Evolutionary conservation across 768 basidiomycete species (phyloP), one percentile per base, ranked within the genome.

Genomic region (Phallus indusiatus): DNA sequence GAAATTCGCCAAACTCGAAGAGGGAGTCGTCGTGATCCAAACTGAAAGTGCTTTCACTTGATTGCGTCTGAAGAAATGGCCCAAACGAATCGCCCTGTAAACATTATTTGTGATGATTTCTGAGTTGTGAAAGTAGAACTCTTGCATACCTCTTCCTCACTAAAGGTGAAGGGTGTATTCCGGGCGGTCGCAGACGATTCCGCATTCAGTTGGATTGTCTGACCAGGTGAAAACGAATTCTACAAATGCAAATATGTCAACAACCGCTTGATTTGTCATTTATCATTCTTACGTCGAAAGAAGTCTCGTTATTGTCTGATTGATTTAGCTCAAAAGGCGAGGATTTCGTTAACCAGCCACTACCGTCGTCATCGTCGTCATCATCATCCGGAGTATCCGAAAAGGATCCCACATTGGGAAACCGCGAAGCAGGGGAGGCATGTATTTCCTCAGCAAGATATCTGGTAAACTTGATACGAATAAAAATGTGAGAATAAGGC

Each of bases 1-100:
- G 88, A 65, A 91, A 90, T 63, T 90, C 89, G 16, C 87, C 87
- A 66, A 90, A 90, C 56, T 85, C 85, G 63, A 89, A 90, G 9
- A 86, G 80, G 4, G 79, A 76, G 55, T 84, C 82, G 51, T 78
- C 80, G 67, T 77, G 75, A 51, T 88, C 85, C 60, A 82, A 79
- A 4, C 76, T 72, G 62, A 81, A 81, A 1, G 78, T 65, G 33
- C 75, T 71, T 46, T 72, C 71, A 0, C 75, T 66, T 1, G 78
- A 77, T 0, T 82, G 76, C 1, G 82, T 67, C 67, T 89, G 87
- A 1, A 88, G 83, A 72, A 92, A 91, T 6, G 90, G 88, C 1
- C 89, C 90, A 68, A 89, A 88, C n/a, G 72, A 78, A 57, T 86
- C 86, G 70, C 87, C 72, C 69, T 78, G 63, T 35, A 17, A 20